Conservation (phyloP, 2,329 filamentous ascomycete genomes). For the Trichoderma sp. region DNA sequence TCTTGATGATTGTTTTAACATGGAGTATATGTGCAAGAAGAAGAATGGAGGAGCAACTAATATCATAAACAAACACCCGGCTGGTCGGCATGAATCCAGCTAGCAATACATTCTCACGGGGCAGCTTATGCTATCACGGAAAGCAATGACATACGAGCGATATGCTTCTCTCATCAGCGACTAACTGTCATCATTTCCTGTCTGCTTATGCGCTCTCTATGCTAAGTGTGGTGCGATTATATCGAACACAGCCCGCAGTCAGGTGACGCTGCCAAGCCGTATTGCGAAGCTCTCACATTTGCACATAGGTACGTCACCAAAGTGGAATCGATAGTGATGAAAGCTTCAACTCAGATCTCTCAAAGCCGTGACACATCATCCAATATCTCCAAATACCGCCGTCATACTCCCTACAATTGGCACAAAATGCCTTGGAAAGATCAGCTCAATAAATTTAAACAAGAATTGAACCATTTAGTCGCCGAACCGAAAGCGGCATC, state of each 20-base stretch:
- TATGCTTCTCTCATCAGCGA: not conserved
- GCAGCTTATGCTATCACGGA: not conserved
- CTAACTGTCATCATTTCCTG: not conserved
- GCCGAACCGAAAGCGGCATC: conserved; percentile 27
- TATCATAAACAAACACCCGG: not conserved
- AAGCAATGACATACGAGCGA: not conserved
- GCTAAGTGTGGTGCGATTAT: not conserved
- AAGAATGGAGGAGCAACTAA: not conserved
- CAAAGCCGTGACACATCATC: not conserved
- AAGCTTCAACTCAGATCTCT: not conserved
- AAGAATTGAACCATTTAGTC: conserved; percentile 37
- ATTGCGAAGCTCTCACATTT: not conserved
- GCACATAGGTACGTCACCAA: not conserved
- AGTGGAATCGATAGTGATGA: not conserved
- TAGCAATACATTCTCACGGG: not conserved
- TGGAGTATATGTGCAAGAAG: not conserved
- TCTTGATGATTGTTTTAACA: not conserved
- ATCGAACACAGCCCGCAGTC: not conserved
- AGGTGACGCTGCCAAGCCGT: not conserved
- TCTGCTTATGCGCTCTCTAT: not conserved
- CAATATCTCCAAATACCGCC: not conserved
- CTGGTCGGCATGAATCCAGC: not conserved
- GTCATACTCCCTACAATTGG: not conserved
- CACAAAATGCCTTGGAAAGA: conserved; percentile 37
- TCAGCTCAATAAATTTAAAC: conserved; percentile 39